These are phyloP conservation scores for Colletotrichum sp. DNA, from an alignment of 2,329 filamentous ascomycete species.

Conservation along the genomic window DNA sequence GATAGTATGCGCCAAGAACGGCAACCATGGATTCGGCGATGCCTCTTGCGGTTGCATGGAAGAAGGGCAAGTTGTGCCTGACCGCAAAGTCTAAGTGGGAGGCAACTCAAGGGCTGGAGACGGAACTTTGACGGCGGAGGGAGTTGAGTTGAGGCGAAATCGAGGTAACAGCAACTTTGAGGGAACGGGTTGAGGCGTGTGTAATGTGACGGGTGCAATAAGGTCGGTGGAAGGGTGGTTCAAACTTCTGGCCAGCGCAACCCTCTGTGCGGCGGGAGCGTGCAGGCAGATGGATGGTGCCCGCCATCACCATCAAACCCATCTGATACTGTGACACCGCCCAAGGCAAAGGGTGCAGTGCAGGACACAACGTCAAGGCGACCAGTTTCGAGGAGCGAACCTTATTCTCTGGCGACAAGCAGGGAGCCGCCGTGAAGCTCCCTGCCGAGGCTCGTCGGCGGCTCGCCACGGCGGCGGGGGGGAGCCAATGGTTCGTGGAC, in stretches of 20 bases:
- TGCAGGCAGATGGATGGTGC: not conserved
- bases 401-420: not conserved
- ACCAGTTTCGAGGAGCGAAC: conserved; percentile 12
- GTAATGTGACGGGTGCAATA: not conserved
- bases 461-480: not conserved
- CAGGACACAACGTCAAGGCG: conserved; percentile 3
- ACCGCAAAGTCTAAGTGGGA: not conserved
- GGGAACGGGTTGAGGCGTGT: not conserved
- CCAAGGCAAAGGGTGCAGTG: not conserved
- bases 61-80: not conserved
- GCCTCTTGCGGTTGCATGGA: not conserved
- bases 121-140: not conserved
- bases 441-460: not conserved
- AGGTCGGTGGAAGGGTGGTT: not conserved
- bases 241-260: conserved; percentile 3
- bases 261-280: conserved; percentile 10
- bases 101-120: not conserved
- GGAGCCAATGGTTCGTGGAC: not conserved
- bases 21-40: not conserved
- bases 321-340: conserved; percentile 16
- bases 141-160: not conserved
- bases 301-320: conserved; percentile 16
- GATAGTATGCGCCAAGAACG: not conserved
- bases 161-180: not conserved
- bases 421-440: not conserved